Percentiles rank a stretch among this genome's conserved stretches.
Conservation (phyloP, 352 stramenopile species). For the Phytophthora foliorum region DNA sequence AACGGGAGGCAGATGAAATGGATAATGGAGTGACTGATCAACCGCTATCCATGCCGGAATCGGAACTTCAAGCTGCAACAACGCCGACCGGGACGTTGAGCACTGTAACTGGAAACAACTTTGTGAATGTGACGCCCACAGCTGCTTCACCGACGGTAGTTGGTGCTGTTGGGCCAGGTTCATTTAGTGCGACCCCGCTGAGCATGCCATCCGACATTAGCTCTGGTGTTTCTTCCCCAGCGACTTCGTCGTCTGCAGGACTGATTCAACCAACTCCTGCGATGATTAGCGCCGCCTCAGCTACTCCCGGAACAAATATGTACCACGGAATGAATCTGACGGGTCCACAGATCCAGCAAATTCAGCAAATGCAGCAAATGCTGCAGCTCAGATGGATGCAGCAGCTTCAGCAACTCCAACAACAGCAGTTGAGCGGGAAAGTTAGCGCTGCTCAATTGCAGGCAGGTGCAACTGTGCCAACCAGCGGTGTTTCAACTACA, state of each 20-base stretch:
- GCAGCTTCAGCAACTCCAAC: conserved; percentile 78
- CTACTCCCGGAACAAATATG: conserved; percentile 54
- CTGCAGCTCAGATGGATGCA: conserved; percentile 86
- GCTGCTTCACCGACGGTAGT: conserved; percentile 28
- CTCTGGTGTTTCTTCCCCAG: conserved; percentile 35
- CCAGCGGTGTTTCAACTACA: conserved; percentile 38
- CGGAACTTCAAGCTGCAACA: conserved; percentile 68
- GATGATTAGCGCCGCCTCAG: conserved; percentile 48
- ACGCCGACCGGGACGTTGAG: conserved; percentile 44
- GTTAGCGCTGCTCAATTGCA: conserved; percentile 35
- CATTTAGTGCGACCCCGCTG: conserved; percentile 69
- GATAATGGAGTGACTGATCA: conserved; percentile 84
- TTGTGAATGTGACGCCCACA: conserved; percentile 36
- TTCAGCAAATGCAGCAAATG: conserved; percentile 90
- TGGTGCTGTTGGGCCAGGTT: conserved; percentile 22
- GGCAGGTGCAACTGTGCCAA: conserved; percentile 25
- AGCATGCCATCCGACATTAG: conserved; percentile 85
- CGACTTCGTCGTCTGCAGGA: conserved; percentile 41
- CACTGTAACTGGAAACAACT: conserved; percentile 36
- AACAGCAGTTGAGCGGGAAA: conserved; percentile 54
- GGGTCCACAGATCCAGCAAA: conserved; percentile 80
- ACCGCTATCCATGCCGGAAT: conserved; percentile 85
- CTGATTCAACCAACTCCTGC: conserved; percentile 52
- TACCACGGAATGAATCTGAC: conserved; percentile 87
- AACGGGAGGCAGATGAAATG: conserved; percentile 90